Base-by-base conservation (phyloP, 1,284 basidiomycete genomes). In the Tausonia pullulans region DNA sequence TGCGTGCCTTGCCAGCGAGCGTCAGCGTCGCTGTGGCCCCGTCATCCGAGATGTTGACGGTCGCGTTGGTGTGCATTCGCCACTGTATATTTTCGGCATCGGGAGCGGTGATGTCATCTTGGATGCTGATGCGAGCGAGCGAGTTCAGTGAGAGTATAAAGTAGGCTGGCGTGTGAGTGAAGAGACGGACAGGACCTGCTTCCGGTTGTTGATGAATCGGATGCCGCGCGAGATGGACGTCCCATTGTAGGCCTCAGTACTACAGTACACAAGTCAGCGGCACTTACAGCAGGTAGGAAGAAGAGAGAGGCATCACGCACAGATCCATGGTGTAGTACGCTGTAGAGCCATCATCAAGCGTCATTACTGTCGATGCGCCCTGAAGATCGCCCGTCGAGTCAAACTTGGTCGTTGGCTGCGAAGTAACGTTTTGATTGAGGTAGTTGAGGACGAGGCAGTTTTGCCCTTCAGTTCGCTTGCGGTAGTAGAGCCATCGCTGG, bases 391-490 rank as follows among this genome's bases (percentile, higher is more conserved):
- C 83, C 0, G 88, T 78, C 40, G 80, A 74, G 43, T 78, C 84
- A 71, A 82, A 83, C 56, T 75, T 76, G 48, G 81, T 78, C 39
- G 79, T 81, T 0, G 94, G 91, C 5, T 69, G 68, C 66, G 87
- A 87, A 48, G 74, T 74, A 58, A 96, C 85, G 67, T 86, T 81
- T 41, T 56, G 54, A 79, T 98, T 98, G 57, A 77, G 73, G 69
- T 81, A 77, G 75, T 84, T 83, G 70, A 97, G 82, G 62, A 94
- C 71, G 68, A 99, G 81, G 2, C 91, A 93, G 81, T 98, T 99
- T 79, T 99, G 96, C 11, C 95, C 95, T 76, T 94, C 89, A 1
- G 94, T 97, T 75, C 86, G 84, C 82, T 95, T 98, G 74, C 94
- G 85, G 82, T 96, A 99, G 78, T 94, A 96, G 68, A 82, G 71